Conservation (phyloP, 2,329 filamentous ascomycete species). For the Aspergillus pseudoviridinutans region DNA sequence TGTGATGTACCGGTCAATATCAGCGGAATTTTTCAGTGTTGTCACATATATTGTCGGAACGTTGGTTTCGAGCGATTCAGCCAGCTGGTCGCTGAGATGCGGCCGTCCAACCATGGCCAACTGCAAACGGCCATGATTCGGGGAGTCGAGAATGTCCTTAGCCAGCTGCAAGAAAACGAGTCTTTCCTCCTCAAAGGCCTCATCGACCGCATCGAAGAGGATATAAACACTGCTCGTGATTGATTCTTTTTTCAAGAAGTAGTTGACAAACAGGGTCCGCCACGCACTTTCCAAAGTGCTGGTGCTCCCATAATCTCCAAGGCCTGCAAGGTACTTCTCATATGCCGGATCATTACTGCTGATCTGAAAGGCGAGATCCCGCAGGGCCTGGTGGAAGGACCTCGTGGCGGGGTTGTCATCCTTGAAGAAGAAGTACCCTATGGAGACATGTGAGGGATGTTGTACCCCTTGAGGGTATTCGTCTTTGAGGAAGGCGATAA, state of each 20-base stretch:
- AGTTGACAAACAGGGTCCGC: conserved; percentile 39
- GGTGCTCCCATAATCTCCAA: conserved; percentile 39
- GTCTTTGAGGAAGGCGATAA: conserved; percentile 39
- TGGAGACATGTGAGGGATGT: conserved; percentile 18
- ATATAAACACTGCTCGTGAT: conserved; percentile 37
- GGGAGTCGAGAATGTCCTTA: conserved; percentile 19
- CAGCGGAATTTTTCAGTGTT: conserved; percentile 39
- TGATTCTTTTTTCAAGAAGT: conserved; percentile 32
- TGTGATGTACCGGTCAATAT: conserved; percentile 43
- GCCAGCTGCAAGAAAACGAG: conserved; percentile 37
- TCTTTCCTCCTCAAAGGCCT: conserved; percentile 40
- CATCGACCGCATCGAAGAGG: conserved; percentile 48
- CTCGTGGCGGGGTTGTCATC: conserved; percentile 46
- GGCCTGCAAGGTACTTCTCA: conserved; percentile 38
- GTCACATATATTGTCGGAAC: conserved; percentile 44
- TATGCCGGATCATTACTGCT: conserved; percentile 46
- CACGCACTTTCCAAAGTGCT: conserved; percentile 45
- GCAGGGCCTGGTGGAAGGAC: conserved; percentile 44
- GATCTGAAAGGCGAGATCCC: conserved; percentile 47
- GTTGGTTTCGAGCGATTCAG: conserved; percentile 26
- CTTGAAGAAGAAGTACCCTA: conserved; percentile 50
- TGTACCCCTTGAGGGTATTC: conserved; percentile 25
- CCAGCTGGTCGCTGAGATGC: conserved; percentile 40
- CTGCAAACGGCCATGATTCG: conserved; percentile 23
- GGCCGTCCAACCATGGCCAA: conserved; percentile 39